Base-by-base conservation (phyloP, 1,284 basidiomycete species). In the Kwoniella shivajii region DNA sequence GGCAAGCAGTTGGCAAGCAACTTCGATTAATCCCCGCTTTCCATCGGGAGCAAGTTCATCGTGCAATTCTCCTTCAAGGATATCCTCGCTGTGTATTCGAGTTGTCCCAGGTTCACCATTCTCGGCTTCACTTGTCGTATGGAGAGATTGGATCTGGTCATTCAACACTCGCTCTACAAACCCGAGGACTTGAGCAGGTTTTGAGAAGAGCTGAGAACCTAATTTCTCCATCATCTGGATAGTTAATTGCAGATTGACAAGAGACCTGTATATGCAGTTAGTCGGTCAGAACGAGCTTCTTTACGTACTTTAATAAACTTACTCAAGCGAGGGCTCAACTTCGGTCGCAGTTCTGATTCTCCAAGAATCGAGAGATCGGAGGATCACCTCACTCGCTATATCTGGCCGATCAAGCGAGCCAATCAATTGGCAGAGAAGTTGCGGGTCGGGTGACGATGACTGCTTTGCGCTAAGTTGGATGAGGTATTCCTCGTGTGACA, bases 221-320 rank as follows among this genome's bases (percentile, higher is more conserved):
- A 90, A 75, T 42, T 84, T 82, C 2, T 83, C 81, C 67, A 92
- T 89, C 80, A 93, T 87, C 66, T 88, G 84, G 61, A 91, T 80
- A 24, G 90, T 84, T 31, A 93, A 79, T 67, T 91, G 88, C 20
- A 93, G 81, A 64, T 86, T 85, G 3, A 88, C 79, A 26, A 94
- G 69, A 0, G 81, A 78, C 54, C 83, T 71, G 34, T 4, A 38
- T 18, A 33, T 36, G 7, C 52, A n/a, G 46, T 44, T 26, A 50
- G 31, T 37, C 16, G 43, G 16, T n/a, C 63, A 59, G 36, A 31
- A 3, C 48, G 39, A 46, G 11, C 16, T 9, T 41, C n/a, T 10
- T 37, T 14, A 2, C 20, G 45, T 18, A 24, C 24, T 26, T 11
- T 10, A 4, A 14, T 11, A 30, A 22, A 39, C 63, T 59, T 42